Percentiles rank a stretch among this genome's conserved stretches.
Conservation (phyloP, 129 eudicot species). For the Tanacetum coccineum region DNA sequence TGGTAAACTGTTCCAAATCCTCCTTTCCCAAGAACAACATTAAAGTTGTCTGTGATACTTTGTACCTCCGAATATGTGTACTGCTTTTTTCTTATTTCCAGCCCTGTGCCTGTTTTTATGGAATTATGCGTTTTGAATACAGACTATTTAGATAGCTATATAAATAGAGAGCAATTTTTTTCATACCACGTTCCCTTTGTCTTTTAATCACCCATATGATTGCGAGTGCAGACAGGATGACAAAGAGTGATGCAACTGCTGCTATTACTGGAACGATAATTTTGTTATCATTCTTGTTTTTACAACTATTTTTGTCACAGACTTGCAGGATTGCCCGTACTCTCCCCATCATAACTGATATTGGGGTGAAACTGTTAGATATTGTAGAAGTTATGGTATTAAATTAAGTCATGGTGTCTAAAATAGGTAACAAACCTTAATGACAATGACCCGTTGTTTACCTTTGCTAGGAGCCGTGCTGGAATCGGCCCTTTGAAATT, state of each 20-base stretch:
- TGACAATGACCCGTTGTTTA: constrained; percentile 14
- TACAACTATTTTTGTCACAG: constrained; percentile 16
- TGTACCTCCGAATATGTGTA: too few relatives aligned
- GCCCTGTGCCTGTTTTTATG: too few relatives aligned
- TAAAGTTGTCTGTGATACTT: too few relatives aligned
- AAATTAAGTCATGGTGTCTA: neutral
- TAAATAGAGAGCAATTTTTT: too few relatives aligned
- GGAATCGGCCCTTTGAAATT: constrained; percentile 47
- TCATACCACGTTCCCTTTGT: too few relatives aligned
- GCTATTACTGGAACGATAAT: constrained; percentile 26
- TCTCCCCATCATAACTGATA: constrained; percentile 25
- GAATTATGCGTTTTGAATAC: too few relatives aligned
- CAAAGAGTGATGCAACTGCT: constrained; percentile 23
- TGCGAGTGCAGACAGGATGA: constrained; percentile 22
- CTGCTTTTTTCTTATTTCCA: too few relatives aligned
- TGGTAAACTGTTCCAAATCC: too few relatives aligned
- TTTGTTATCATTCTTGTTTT: constrained; percentile 33
- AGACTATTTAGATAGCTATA: too few relatives aligned
- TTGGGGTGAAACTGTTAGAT: neutral
- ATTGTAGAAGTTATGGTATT: neutral
- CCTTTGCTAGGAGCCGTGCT: constrained; percentile 37
- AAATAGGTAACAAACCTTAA: constrained; percentile 32
- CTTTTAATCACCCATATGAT: constrained; percentile 22
- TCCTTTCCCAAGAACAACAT: too few relatives aligned
- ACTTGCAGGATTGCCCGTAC: too few relatives aligned